Conservation (phyloP, 2,329 filamentous ascomycete genomes). For the Trichoderma citrinoviride region DNA sequence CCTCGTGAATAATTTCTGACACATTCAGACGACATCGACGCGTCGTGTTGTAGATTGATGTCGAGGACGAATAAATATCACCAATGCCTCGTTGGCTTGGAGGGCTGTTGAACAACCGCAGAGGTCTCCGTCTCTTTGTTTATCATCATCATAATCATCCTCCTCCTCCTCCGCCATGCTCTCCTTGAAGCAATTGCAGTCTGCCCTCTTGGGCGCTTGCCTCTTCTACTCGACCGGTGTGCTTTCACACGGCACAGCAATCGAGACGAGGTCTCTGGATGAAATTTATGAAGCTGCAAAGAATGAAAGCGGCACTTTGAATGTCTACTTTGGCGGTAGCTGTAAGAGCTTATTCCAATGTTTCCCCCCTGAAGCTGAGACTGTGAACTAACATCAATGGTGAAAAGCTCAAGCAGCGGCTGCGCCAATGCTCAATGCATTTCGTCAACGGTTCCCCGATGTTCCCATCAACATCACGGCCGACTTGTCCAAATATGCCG, state of each 20-base stretch:
- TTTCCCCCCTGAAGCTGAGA: background rate
- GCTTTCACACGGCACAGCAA: background rate
- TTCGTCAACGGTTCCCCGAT: background rate
- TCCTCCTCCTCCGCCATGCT: background rate
- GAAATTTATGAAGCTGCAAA: background rate
- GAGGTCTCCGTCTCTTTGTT: background rate
- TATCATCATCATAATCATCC: too few relatives aligned
- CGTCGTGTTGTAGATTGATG: background rate
- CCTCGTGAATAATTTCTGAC: background rate
- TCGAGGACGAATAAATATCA: background rate
- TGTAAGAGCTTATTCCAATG: background rate
- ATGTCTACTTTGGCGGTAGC: slow-evolving; percentile 7
- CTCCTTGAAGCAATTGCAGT: background rate
- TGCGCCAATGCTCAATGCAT: slow-evolving; percentile 4
- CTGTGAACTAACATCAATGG: background rate
- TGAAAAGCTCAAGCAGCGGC: slow-evolving; percentile 4
- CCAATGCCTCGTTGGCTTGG: background rate
- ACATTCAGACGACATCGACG: background rate
- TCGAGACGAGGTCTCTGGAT: slow-evolving; percentile 1
- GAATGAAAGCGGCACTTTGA: background rate
- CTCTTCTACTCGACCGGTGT: background rate
- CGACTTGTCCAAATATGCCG: slow-evolving; percentile 8
- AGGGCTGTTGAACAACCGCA: background rate
- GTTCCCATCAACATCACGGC: slow-evolving; percentile 14
- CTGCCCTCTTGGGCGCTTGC: background rate